These are phyloP conservation scores for Azolla pinnata DNA, from an alignment of 75 land plant genomes.

Conservation along the genomic window DNA sequence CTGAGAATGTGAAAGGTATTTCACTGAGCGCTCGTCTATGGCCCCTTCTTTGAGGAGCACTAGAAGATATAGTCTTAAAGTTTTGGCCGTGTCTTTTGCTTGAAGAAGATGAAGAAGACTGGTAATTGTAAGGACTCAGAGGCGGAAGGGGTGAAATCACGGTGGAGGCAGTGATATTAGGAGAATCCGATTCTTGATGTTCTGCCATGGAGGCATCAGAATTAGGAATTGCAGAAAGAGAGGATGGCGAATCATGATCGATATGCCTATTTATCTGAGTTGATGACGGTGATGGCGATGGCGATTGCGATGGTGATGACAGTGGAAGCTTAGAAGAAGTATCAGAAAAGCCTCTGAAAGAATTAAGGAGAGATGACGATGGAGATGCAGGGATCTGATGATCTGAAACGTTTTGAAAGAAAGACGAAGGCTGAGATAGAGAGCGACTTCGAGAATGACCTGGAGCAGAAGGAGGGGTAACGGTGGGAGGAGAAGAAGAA, in stretches of 20 bases:
- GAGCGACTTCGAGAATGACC: slow-evolving; percentile 26
- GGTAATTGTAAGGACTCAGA: slow-evolving; percentile 35
- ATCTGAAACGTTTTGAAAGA: neutral
- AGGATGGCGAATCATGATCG: too few species aligned
- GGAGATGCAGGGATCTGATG: too few species aligned
- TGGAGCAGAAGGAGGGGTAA: slow-evolving; percentile 1
- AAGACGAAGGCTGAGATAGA: slow-evolving; percentile 41
- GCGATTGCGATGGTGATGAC: slow-evolving; percentile 8
- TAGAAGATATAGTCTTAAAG: too few species aligned
- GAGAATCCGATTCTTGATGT: too few species aligned
- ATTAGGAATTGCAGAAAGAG: too few species aligned
- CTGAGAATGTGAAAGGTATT: slow-evolving; percentile 41
- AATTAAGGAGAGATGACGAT: too few species aligned
- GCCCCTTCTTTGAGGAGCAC: slow-evolving; percentile 59
- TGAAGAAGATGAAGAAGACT: slow-evolving; percentile 24
- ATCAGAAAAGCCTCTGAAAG: neutral
- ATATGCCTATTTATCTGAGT: too few species aligned
- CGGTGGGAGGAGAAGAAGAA: neutral
- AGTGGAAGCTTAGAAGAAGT: neutral
- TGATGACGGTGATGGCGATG: too few species aligned
- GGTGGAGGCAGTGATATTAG: too few species aligned
- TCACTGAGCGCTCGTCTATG: slow-evolving; percentile 80
- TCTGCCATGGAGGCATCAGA: too few species aligned
- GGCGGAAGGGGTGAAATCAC: too few species aligned
- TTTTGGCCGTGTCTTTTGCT: slow-evolving; percentile 26